Base-by-base conservation (phyloP, 768 basidiomycete species). In the Tulasnella sp. region DNA sequence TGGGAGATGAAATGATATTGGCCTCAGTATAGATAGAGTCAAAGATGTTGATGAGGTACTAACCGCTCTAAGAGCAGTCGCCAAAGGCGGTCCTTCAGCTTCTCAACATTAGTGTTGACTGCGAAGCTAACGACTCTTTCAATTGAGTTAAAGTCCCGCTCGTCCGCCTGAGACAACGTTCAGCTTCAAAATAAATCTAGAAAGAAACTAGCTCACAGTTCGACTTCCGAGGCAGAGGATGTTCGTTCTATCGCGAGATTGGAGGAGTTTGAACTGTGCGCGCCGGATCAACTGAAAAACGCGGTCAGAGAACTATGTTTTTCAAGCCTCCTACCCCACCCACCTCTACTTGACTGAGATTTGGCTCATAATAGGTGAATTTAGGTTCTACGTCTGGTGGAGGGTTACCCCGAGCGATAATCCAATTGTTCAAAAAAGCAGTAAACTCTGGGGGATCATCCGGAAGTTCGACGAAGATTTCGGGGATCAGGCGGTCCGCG, bases 41-140 rank as follows among this genome's bases (percentile, higher is more conserved):
- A 29, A 61, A 61, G 11, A 29, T 35, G 48, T 11, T 3, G 16
- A 70, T 42, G 48, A 26, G 10, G 81, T 85, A 72, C 78, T 13
- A 74, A 91, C 94, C 91, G 87, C 67, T 87, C 84, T 1, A 93
- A 84, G 16, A 95, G 84, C 2, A 81, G 83, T 74, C 89, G 87
- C 94, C 94, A 96, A 78, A 91, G 89, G 0, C 87, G 85, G 0
- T 87, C 86, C 79, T 91, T 88, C 23, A 96, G 84, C 61, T 67
- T 67, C 32, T 90, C 91, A 42, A 93, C 84, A n/a, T 90, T 87
- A 0, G 94, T 94, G 82, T 95, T 96, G 20, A 92, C 86, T 80
- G 90, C 90, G 77, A 85, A 86, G 81, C 91, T 93, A 20, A 85
- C 85, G 72, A 92, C 86, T 44, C 83, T 80, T 79, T 87, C 85